Evolutionary conservation across 345 rosid species (phyloP), one percentile per base, ranked within the genome.

Genomic region (Gossypioides kirkii): DNA sequence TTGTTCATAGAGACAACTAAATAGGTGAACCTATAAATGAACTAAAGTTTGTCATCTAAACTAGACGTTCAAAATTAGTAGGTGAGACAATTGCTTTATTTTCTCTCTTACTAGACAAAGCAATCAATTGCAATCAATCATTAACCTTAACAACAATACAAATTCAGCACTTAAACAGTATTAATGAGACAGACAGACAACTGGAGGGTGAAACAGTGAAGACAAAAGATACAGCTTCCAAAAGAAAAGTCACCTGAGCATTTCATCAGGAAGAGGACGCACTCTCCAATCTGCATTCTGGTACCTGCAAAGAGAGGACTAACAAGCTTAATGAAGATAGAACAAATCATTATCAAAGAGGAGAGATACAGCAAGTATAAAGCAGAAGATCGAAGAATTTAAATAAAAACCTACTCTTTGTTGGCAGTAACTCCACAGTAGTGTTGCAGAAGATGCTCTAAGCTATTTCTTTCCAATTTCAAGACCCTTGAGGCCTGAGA

Each of bases 251-350:
- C 73, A 92, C 99, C 90, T 90, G 54, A 85, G 32, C 99, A 94
- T 94, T 77, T 85, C 97, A 59, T 83, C 81, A 59, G 97, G 92
- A 75, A 94, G 89, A 52, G 99, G 99, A 18, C 99, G 89, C 70
- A 92, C 63, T 88, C 98, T 91, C 98, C 98, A 94, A 79, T 94
- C 97, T 56, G 97, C 94, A 82, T 85, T 90, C 82, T 94, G 98
- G 80, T 94, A 94, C 77, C 98, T 94, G 92, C 84, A 83, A 75
- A 46, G 55, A 81, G 69, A 75, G 61, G 69, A 10, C 45, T 72
- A 18, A 81, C 77, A 80, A 69, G 68, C 42, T 70, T 72, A 49
- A 28, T 12, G 11, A 49, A 43, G 70, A 49, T 54, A 63, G 42
- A 56, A 49, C 47, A 68, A 55, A 32, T 43, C 32, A 43, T 22